Conservation (phyloP, 495 filamentous ascomycete genomes). For the Penicillium parvum region DNA sequence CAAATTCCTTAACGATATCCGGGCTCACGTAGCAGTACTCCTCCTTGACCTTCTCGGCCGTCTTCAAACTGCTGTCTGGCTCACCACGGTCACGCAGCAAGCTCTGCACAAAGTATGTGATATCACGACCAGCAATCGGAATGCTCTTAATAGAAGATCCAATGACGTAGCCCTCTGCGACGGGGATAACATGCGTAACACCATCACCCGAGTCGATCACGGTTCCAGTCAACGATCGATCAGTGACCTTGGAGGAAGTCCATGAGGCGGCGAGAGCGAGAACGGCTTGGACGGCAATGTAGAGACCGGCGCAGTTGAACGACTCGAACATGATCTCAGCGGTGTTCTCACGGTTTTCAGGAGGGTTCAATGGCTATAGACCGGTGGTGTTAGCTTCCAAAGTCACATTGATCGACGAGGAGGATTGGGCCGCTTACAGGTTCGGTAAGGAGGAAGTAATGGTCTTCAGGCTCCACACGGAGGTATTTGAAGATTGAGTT, state of each 20-base stretch:
- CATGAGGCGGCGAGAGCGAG: conserved; percentile 94
- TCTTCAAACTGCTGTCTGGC: conserved; percentile 94
- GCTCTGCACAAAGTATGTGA: conserved; percentile 97
- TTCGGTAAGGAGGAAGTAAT: conserved; percentile 96
- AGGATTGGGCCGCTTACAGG: conserved; percentile 56
- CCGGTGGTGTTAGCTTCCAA: conserved; percentile 12
- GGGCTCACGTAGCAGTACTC: conserved; percentile 97
- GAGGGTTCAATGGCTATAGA: conserved; percentile 84
- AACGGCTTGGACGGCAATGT: conserved; percentile 97
- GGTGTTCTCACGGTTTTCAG: conserved; percentile 97
- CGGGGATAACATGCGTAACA: conserved; percentile 98
- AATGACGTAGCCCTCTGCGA: conserved; percentile 98
- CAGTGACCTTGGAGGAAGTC: conserved; percentile 96
- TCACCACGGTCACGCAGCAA: conserved; percentile 94
- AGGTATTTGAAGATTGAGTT: conserved; percentile 99
- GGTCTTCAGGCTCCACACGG: conserved; percentile 95
- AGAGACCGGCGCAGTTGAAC: conserved; percentile 97
- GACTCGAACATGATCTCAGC: conserved; percentile 99
- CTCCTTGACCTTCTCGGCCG: conserved; percentile 95
- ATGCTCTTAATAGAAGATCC: conserved; percentile 98
- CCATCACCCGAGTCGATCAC: conserved; percentile 97
- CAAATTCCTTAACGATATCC: conserved; percentile 97
- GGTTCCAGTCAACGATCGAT: conserved; percentile 94
- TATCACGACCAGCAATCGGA: conserved; percentile 93
- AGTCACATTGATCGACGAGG: conserved; percentile 5